Percentiles rank a stretch among this genome's conserved stretches.
Evolutionary conservation across 495 filamentous ascomycete genomes (phyloP).

Genomic region (Daldinia caldariorum): DNA sequence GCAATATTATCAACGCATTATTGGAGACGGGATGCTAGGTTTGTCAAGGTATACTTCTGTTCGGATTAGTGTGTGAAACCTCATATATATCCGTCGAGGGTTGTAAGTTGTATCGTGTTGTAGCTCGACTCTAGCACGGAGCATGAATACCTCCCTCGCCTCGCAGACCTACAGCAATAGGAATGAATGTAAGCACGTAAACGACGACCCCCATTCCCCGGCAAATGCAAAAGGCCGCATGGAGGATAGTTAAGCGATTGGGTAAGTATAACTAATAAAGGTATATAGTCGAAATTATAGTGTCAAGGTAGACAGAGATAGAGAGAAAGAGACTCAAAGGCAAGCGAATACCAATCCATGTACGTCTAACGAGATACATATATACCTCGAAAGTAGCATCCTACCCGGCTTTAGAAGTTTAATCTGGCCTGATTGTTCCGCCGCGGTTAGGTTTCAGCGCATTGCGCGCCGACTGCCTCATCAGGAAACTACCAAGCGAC

Average conservation of each 20-base stretch:
- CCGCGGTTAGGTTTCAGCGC: slow-evolving; percentile 43
- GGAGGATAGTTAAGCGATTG: slow-evolving; percentile 13
- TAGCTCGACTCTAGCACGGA: slow-evolving; percentile 31
- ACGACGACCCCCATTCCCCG: slow-evolving; percentile 18
- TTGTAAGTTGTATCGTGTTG: slow-evolving; percentile 32
- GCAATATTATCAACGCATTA: slow-evolving; percentile 27
- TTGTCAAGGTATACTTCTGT: slow-evolving; percentile 24
- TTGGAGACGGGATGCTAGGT: slow-evolving; percentile 24
- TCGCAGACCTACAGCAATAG: slow-evolving; percentile 2
- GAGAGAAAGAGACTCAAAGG: background rate
- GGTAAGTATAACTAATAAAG: background rate
- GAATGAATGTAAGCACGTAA: background rate
- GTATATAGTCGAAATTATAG: slow-evolving; percentile 14
- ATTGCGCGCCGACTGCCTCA: slow-evolving; percentile 42
- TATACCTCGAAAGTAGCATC: slow-evolving; percentile 38
- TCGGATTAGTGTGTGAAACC: slow-evolving; percentile 6
- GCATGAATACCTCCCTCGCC: slow-evolving; percentile 21
- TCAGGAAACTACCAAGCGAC: slow-evolving; percentile 41
- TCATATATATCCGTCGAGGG: slow-evolving; percentile 2
- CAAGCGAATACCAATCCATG: slow-evolving; percentile 32
- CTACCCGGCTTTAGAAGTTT: slow-evolving; percentile 23
- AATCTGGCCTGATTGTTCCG: slow-evolving; percentile 38
- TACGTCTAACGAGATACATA: slow-evolving; percentile 42
- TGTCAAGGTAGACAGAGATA: too few relatives aligned
- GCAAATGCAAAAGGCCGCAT: slow-evolving; percentile 34